Percentiles rank a stretch among this genome's conserved stretches.
Conservation (phyloP, 768 basidiomycete species). For the Mycena polygramma region DNA sequence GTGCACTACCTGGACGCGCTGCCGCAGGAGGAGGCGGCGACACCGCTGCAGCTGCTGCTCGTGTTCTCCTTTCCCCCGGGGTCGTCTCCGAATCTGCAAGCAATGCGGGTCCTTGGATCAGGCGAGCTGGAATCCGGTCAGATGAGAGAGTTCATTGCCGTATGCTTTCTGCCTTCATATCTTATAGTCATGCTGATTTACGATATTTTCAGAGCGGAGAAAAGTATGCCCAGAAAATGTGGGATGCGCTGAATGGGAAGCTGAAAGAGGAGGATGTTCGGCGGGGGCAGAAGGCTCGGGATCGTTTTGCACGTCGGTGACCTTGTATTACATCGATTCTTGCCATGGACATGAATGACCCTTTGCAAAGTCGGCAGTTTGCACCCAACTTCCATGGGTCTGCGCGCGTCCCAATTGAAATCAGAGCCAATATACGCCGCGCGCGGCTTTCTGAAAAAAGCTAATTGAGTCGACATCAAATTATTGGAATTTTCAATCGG, state of each 20-base stretch:
- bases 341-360: too few species aligned
- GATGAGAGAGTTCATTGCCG: slow-evolving; percentile 68
- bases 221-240: slow-evolving; percentile 71
- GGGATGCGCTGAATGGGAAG: slow-evolving; percentile 69
- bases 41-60: slow-evolving; percentile 69
- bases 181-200: neutral
- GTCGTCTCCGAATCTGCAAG: slow-evolving; percentile 62
- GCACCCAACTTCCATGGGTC: too few species aligned
- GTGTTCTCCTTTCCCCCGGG: slow-evolving; percentile 71
- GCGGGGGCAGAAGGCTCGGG: slow-evolving; percentile 70
- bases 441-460: too few species aligned
- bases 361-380: too few species aligned
- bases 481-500: neutral
- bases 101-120: slow-evolving; percentile 73
- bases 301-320: slow-evolving; percentile 58
- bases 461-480: too few species aligned
- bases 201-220: slow-evolving; percentile 68
- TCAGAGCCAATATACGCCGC: too few species aligned
- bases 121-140: slow-evolving; percentile 67
- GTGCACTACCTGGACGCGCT: slow-evolving; percentile 83
- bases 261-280: slow-evolving; percentile 74
- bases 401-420: too few species aligned
- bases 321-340: too few species aligned
- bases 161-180: slow-evolving; percentile 43
- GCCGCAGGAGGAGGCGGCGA: slow-evolving; percentile 76